A percentile compares a stretch with the other conserved stretches of the same genome.
Conservation (phyloP, 257 asterid species). For the Penstemon eatonii region DNA sequence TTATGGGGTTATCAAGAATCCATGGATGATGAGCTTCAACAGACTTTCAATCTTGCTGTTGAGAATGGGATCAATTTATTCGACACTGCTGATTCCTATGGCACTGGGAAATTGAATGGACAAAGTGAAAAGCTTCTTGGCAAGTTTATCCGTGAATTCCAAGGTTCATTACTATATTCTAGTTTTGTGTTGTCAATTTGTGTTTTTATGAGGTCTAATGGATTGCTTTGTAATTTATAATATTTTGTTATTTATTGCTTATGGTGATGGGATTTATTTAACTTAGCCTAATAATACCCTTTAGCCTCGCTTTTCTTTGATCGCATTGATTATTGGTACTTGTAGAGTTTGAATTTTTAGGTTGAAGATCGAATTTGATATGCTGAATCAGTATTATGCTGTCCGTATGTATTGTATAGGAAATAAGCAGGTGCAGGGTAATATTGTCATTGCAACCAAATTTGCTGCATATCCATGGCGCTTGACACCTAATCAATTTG, state of each 20-base stretch:
- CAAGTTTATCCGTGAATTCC: conserved; percentile 62
- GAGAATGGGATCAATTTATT: conserved; percentile 78
- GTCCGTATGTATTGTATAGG: conserved; percentile 36
- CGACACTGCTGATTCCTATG: conserved; percentile 98
- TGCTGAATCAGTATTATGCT: conserved; percentile 9
- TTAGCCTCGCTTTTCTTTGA: conserved; percentile 1
- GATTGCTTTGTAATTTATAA: not conserved
- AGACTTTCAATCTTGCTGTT: conserved; percentile 74
- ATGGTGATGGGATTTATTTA: not conserved
- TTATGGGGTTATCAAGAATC: conserved; percentile 95
- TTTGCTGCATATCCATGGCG: conserved; percentile 99
- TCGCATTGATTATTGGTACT: too few species aligned
- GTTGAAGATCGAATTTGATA: not conserved
- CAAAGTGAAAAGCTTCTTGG: conserved; percentile 97
- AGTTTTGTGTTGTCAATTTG: not conserved
- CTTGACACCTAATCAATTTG: conserved; percentile 79
- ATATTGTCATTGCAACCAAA: conserved; percentile 79
- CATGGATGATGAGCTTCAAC: conserved; percentile 88
- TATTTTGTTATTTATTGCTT: not conserved
- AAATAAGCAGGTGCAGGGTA: conserved; percentile 44
- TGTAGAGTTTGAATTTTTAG: too few species aligned
- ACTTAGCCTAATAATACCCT: not conserved
- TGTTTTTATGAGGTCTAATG: not conserved
- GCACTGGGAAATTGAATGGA: conserved; percentile 84
- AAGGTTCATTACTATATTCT: conserved; percentile 37